Evolutionary conservation across 371 early-diverging fungal genomes (phyloP), one percentile per base, ranked within the genome.

Genomic region (Nematocida parisii): DNA sequence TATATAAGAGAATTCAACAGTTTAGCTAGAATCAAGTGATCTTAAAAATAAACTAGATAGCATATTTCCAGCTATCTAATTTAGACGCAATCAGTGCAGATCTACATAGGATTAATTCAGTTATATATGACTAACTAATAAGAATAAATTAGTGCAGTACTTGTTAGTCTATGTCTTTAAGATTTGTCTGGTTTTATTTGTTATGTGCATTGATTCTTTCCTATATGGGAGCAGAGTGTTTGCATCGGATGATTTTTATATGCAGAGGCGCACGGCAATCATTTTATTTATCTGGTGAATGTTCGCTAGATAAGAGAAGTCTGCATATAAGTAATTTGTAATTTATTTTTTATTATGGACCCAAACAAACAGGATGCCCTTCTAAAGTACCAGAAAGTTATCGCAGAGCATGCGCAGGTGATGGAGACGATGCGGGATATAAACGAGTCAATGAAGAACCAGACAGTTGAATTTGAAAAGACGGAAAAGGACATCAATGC

Each of bases 401-500:
- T 71, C 20, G 46, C 7, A 27, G 46, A 45, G 7, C 80, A 77
- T 39, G 62, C 61, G 55, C 61, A 77, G 22, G 18, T 68, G 1
- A 40, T 77, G 27, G 68, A 56, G 20, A 46, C 42, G 15, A 77
- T 77, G 80, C 81, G 66, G 0, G 50, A 57, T 27, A 70, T 77
- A 60, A 71, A 75, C 87, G 80, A 81, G 11, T 64, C 83, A 90
- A 70, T 89, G 93, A 75, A 90, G 91, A 82, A 87, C 90, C 40
- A 89, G 93, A 62, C 94, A 91, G 84, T 91, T 90, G 82, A 92
- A 92, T 96, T 90, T 85, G 90, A 93, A 82, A 96, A 96, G 85
- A 91, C 95, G 5, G 99, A 98, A 87, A 92, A 94, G 75, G 97
- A 97, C 85, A 91, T 98, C 74, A 95, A 96, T 86, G 95, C 97